Evolutionary conservation across 257 asterid genomes (phyloP), one percentile per base, ranked within the genome.

Genomic region (Penstemon davidsonii): DNA sequence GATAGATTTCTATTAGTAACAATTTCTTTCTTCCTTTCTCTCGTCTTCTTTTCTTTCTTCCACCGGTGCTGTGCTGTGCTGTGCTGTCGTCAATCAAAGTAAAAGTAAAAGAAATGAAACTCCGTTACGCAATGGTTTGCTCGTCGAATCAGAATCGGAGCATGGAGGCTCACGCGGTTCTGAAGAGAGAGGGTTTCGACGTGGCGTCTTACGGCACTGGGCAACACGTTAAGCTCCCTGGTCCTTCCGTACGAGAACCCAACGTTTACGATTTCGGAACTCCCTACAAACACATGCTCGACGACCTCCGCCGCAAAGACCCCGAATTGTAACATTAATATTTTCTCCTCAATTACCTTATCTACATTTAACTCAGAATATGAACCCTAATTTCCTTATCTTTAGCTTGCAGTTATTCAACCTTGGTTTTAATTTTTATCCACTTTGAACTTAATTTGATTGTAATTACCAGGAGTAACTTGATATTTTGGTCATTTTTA

Each of bases 171-270:
- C 99, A 94, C 81, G 84, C 74, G 15, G 75, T 91, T 60, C 85
- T 94, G 66, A 88, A 91, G 82, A 81, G 91, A 60, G 97, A 91
- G 79, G 96, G 97, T 6, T 80, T 94, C 71, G 95, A 88, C 70
- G 97, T 94, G 55, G 86, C 88, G 6, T 94, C 99, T 3, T 94
- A 94, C 75, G 99, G 97, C 5, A 94, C 99, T 19, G 99, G 99
- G 72, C 97, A 91, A 69, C 99, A 91, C 85, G 99, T 94, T 42
- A 94, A 94, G 90, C 96, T 91, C 38, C 99, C 99, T 52, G 99
- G 99, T 43, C 99, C 99, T 71, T 94, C 99, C 58, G 82, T 91
- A 75, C 78, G 99, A 68, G 99, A 94, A 77, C 99, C 99, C 55
- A 91, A 94, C 58, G 97, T 94, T 62, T 94, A 94, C 78, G 97